phyloP scores from a whole-genome alignment of 1,284 basidiomycete genomes.

The Omphalotus olearius region DNA sequence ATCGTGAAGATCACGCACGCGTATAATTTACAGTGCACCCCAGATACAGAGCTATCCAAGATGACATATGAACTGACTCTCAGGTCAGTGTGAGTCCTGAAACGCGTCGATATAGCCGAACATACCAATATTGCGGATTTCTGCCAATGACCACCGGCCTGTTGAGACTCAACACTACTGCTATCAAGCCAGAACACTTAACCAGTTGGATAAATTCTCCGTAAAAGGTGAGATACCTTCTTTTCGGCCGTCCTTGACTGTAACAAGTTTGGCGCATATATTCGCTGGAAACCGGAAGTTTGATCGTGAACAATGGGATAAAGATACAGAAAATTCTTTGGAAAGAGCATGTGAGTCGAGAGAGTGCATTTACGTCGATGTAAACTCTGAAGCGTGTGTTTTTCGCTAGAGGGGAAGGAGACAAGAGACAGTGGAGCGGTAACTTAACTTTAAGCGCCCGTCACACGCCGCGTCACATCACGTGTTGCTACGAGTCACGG shows the following conservation, averaged over 20 bases:
- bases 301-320: not conserved
- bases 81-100: slow-evolving; percentile 3
- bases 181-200: slow-evolving; percentile 24
- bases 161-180: slow-evolving; percentile 53
- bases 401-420: not conserved
- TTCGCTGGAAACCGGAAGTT: slow-evolving; percentile 17
- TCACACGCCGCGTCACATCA: no score
- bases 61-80: slow-evolving; percentile 37
- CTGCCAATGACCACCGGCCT: slow-evolving; percentile 66
- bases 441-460: no score
- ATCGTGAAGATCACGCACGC: slow-evolving; percentile 41
- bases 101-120: not conserved
- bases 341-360: not conserved
- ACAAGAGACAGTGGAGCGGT: no score
- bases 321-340: not conserved
- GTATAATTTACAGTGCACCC: slow-evolving; percentile 74
- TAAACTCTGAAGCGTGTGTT: not conserved
- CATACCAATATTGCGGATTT: slow-evolving; percentile 50
- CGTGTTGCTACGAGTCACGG: no score
- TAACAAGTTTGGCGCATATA: slow-evolving; percentile 70
- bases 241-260: slow-evolving; percentile 46
- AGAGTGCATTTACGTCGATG: not conserved
- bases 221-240: slow-evolving; percentile 43
- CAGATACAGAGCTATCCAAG: slow-evolving; percentile 22
- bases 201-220: not conserved